Percentiles rank a stretch among this genome's conserved stretches.
These are phyloP conservation scores for Aurifilum marmelostoma DNA, from an alignment of 2,329 filamentous ascomycete species.

Conservation along the genomic window DNA sequence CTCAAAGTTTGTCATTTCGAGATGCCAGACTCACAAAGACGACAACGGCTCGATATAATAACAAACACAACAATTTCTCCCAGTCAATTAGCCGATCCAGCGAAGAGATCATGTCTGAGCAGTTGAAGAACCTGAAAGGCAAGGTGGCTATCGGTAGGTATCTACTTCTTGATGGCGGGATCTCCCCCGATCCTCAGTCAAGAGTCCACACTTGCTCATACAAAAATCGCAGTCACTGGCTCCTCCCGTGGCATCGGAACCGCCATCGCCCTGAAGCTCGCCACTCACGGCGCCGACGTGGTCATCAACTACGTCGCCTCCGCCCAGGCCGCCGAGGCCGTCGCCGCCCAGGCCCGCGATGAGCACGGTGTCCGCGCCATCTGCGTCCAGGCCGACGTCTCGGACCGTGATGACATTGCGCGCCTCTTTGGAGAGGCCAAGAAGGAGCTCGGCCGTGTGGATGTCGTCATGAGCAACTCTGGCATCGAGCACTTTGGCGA, in stretches of 20 bases:
- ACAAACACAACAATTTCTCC: no score
- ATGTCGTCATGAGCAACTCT: constrained; percentile 37
- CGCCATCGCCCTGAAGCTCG: constrained; percentile 20
- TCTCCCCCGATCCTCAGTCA: no score
- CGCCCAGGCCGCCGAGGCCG: constrained; percentile 2
- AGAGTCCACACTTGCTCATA: neutral
- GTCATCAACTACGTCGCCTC: constrained; percentile 20
- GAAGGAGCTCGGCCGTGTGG: constrained; percentile 33
- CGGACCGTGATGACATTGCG: constrained; percentile 33
- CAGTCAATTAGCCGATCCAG: neutral
- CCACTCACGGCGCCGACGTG: constrained; percentile 10
- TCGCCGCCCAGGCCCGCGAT: constrained; percentile 25
- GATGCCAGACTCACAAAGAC: neutral
- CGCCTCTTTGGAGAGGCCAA: constrained; percentile 33
- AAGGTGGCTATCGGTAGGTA: constrained; percentile 17
- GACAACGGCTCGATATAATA: neutral
- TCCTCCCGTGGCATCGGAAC: constrained; percentile 21
- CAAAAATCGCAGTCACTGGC: constrained; percentile 14
- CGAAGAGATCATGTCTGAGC: neutral
- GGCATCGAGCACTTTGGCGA: constrained; percentile 32
- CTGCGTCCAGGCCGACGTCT: constrained; percentile 35
- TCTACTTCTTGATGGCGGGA: no score
- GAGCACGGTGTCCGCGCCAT: constrained; percentile 19
- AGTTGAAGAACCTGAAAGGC: neutral
- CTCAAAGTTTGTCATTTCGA: neutral